Percentiles rank a stretch among this genome's conserved stretches.
Evolutionary conservation across 495 filamentous ascomycete species (phyloP).

Genomic region (Wilcoxina mikolae): DNA sequence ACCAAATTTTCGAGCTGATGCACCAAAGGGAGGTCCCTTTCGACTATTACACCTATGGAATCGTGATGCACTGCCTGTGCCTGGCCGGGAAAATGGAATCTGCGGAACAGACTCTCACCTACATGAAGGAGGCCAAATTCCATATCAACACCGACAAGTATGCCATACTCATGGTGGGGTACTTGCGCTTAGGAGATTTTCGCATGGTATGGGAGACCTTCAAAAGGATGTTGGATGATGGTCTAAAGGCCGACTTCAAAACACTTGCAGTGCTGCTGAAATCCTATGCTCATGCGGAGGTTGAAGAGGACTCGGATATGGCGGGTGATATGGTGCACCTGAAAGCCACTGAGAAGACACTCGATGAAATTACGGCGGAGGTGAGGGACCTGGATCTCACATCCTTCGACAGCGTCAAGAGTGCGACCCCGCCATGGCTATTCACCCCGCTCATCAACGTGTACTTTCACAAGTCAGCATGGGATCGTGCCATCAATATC

Average conservation of each 20-base stretch:
- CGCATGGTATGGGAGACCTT: conserved; percentile 41
- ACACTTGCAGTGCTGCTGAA: conserved; percentile 34
- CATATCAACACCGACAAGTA: conserved; percentile 55
- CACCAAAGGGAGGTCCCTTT: conserved; percentile 35
- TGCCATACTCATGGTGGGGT: conserved; percentile 57
- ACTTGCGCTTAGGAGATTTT: conserved; percentile 36
- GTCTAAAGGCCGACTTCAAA: conserved; percentile 34
- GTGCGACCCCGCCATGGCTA: conserved; percentile 27
- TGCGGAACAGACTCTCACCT: conserved; percentile 50
- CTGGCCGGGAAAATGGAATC: conserved; percentile 45
- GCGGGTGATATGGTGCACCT: conserved; percentile 17
- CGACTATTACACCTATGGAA: conserved; percentile 56
- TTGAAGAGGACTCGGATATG: conserved; percentile 21
- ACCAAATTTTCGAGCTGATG: not conserved
- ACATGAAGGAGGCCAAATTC: conserved; percentile 44
- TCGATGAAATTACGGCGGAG: conserved; percentile 18
- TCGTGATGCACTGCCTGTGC: conserved; percentile 55
- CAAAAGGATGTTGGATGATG: conserved; percentile 36
- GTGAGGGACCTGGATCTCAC: conserved; percentile 19
- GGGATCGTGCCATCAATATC: conserved; percentile 4
- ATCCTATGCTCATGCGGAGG: conserved; percentile 32
- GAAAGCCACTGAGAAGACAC: conserved; percentile 21
- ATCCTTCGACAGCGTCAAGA: conserved; percentile 21
- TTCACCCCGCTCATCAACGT: conserved; percentile 26
- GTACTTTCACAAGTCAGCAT: conserved; percentile 19